Percentiles rank a stretch among this genome's conserved stretches.
These are phyloP conservation scores for Houttuynia cordata DNA, from an alignment of 164 flowering plant genomes.

Conservation along the genomic window DNA sequence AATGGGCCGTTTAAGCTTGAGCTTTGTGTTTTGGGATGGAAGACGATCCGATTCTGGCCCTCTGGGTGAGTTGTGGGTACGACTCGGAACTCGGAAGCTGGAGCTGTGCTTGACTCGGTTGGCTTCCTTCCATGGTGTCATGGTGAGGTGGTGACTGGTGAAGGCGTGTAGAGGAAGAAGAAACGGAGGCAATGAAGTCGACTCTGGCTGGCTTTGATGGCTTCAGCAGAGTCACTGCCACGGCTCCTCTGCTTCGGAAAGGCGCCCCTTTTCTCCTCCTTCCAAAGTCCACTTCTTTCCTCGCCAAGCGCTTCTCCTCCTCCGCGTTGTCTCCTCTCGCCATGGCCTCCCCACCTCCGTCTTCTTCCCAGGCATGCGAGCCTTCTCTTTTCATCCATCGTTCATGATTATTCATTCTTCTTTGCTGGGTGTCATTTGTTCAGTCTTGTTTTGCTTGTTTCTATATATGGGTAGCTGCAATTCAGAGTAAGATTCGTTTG, in stretches of 20 bases:
- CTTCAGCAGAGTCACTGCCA: not conserved
- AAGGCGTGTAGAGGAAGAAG: not conserved
- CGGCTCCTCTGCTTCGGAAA: not conserved
- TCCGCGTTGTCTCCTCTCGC: constrained; percentile 12
- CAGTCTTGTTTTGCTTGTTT: not conserved
- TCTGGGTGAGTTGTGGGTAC: not conserved
- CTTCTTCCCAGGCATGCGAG: constrained; percentile 23
- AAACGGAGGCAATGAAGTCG: not conserved
- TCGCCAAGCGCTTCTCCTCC: not conserved
- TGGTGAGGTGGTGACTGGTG: not conserved
- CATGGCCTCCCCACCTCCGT: constrained; percentile 30
- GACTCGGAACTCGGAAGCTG: not conserved
- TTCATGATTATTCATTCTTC: no score
- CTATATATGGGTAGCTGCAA: not conserved
- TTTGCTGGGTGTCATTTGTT: not conserved
- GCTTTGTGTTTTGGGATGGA: no score
- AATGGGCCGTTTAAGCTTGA: not conserved
- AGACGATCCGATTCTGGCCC: not conserved
- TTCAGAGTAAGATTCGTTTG: not conserved
- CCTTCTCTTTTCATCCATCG: not conserved
- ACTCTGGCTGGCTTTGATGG: not conserved
- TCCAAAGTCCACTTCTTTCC: not conserved
- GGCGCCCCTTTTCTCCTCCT: not conserved
- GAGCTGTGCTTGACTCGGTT: not conserved
- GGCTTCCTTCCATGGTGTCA: not conserved